Evolutionary conservation across 805 yeast genomes (phyloP).

Genomic region (Metschnikowia cerradonensis): DNA sequence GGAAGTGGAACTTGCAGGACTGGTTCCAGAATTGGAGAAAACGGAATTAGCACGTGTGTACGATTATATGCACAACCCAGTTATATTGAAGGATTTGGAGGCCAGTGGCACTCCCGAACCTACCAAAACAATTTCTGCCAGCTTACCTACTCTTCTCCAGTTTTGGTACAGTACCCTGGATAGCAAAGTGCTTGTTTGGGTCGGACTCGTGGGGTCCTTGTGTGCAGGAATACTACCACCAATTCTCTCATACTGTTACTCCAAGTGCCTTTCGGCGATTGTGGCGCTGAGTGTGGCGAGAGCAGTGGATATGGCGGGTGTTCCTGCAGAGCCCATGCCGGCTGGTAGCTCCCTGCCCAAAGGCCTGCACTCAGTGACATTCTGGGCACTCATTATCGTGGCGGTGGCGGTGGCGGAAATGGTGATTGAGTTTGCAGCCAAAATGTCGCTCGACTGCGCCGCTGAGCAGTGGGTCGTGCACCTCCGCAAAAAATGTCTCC

Average conservation of each 20-base stretch:
- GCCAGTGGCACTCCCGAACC: not conserved
- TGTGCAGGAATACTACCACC: constrained; percentile 68
- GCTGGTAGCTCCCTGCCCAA: no score
- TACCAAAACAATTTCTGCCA: constrained; percentile 18
- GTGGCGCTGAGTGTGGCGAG: constrained; percentile 13
- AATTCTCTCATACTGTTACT: constrained; percentile 70
- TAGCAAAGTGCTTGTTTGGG: constrained; percentile 23
- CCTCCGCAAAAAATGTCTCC: constrained; percentile 49
- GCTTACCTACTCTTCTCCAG: constrained; percentile 21
- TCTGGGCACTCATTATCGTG: constrained; percentile 63
- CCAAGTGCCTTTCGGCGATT: constrained; percentile 64
- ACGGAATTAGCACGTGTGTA: not conserved
- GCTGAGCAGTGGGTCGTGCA: constrained; percentile 66
- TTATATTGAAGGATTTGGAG: not conserved
- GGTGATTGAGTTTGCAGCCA: constrained; percentile 46
- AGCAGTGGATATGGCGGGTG: not conserved
- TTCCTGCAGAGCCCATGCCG: no score
- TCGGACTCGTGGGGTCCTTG: constrained; percentile 54
- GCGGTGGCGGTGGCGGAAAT: constrained; percentile 68
- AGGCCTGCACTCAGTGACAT: not conserved
- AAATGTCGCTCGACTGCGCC: constrained; percentile 47
- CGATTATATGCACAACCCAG: not conserved
- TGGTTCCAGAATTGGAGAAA: not conserved
- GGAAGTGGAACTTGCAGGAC: not conserved
- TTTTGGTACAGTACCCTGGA: constrained; percentile 22